phyloP scores from a whole-genome alignment of 1,139 yeast species.

The Williopsis jadinii region DNA sequence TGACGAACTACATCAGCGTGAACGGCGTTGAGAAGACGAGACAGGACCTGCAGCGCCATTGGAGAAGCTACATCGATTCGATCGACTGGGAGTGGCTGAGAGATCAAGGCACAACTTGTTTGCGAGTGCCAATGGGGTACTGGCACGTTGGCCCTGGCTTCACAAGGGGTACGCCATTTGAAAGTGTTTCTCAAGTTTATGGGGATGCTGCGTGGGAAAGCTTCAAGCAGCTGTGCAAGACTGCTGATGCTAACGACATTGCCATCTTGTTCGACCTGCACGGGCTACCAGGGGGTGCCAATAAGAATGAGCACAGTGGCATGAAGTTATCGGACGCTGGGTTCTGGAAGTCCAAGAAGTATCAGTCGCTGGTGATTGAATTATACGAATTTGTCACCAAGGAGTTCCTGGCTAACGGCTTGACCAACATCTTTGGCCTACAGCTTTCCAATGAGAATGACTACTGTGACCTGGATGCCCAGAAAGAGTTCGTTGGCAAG shows the following conservation, averaged over 20 bases:
- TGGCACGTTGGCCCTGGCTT: slow-evolving; percentile 78
- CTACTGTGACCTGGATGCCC: slow-evolving; percentile 47
- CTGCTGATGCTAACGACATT: slow-evolving; percentile 37
- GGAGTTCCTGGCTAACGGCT: slow-evolving; percentile 37
- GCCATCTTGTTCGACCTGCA: slow-evolving; percentile 81
- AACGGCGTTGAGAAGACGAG: slow-evolving; percentile 52
- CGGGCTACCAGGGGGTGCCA: slow-evolving; percentile 91
- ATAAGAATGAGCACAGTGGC: slow-evolving; percentile 80
- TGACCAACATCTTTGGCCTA: slow-evolving; percentile 71
- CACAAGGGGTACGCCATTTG: slow-evolving; percentile 58
- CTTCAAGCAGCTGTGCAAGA: slow-evolving; percentile 27
- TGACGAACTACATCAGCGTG: slow-evolving; percentile 37
- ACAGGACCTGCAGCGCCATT: slow-evolving; percentile 55
- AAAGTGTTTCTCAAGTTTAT: slow-evolving; percentile 48
- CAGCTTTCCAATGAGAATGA: slow-evolving; percentile 84
- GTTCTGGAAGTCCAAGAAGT: slow-evolving; percentile 48
- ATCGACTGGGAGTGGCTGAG: slow-evolving; percentile 77
- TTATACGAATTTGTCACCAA: slow-evolving; percentile 54
- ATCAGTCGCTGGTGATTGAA: slow-evolving; percentile 41
- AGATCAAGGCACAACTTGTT: slow-evolving; percentile 60
- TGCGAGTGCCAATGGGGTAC: slow-evolving; percentile 86
- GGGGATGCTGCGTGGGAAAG: slow-evolving; percentile 67
- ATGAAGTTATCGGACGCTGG: slow-evolving; percentile 50
- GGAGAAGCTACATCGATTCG: slow-evolving; percentile 56
- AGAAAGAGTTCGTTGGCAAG: slow-evolving; percentile 57